phyloP scores from a whole-genome alignment of 345 rosid genomes.

The Cochlearia excelsa region DNA sequence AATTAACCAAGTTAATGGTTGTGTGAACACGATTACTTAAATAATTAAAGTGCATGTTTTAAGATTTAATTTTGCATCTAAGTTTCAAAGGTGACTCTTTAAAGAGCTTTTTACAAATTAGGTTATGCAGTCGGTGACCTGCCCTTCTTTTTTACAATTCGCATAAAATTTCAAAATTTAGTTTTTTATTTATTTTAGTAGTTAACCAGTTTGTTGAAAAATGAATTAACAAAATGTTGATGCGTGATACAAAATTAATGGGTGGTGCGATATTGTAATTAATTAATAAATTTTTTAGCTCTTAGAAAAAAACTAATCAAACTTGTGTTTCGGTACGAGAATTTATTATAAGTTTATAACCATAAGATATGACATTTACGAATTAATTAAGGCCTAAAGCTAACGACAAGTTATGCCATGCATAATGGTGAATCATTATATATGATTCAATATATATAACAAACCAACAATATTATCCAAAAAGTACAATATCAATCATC shows the following conservation, averaged over 20 bases:
- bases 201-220: constrained; percentile 13
- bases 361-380: too few species aligned
- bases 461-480: too few species aligned
- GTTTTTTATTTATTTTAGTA: not conserved
- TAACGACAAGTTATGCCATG: too few species aligned
- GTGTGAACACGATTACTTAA: constrained; percentile 22
- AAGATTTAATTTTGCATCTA: not conserved
- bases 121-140: constrained; percentile 36
- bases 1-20: not conserved
- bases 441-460: too few species aligned
- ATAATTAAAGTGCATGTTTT: not conserved
- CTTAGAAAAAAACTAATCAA: too few species aligned
- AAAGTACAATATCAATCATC: too few species aligned
- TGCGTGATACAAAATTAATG: not conserved
- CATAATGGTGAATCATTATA: too few species aligned
- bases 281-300: too few species aligned
- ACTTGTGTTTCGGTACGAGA: too few species aligned
- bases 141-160: constrained; percentile 11
- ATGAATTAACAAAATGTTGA: not conserved
- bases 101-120: constrained; percentile 31
- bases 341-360: too few species aligned
- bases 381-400: too few species aligned
- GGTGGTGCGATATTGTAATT: not conserved
- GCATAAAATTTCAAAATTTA: constrained; percentile 8
- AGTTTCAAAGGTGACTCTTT: constrained; percentile 24